Evolutionary conservation across 306 rosid species (phyloP).

Genomic region (Acacia acuminata): DNA sequence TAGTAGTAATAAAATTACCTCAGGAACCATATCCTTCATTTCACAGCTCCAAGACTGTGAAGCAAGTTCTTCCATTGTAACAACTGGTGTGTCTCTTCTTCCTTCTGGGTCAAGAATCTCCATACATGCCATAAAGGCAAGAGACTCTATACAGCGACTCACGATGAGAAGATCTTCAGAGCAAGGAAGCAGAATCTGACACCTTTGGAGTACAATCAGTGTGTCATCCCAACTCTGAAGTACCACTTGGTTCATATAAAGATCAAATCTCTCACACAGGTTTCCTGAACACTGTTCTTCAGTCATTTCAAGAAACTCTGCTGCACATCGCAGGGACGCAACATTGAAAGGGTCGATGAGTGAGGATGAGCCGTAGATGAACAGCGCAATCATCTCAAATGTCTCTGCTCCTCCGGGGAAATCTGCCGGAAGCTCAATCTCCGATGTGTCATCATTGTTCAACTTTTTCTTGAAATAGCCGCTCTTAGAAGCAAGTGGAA

Average conservation of each 20-base stretch:
- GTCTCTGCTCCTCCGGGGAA: constrained; percentile 89
- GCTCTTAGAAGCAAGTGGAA: constrained; percentile 70
- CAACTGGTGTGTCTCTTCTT: constrained; percentile 60
- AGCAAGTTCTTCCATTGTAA: constrained; percentile 63
- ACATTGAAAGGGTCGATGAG: constrained; percentile 82
- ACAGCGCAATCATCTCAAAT: constrained; percentile 76
- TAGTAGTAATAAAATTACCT: background rate
- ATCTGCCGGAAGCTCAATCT: constrained; percentile 65
- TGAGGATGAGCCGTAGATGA: constrained; percentile 76
- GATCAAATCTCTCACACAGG: constrained; percentile 75
- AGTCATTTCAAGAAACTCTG: constrained; percentile 86
- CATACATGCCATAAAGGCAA: constrained; percentile 98
- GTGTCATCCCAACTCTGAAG: constrained; percentile 95
- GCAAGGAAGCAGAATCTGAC: constrained; percentile 74
- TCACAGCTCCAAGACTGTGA: constrained; percentile 63
- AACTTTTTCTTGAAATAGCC: constrained; percentile 76
- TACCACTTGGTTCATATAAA: constrained; percentile 80
- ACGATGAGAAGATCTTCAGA: constrained; percentile 76
- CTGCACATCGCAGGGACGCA: constrained; percentile 75
- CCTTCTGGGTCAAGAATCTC: constrained; percentile 88
- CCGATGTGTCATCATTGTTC: constrained; percentile 54
- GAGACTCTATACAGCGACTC: constrained; percentile 85
- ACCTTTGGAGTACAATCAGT: constrained; percentile 75
- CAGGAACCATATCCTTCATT: constrained; percentile 44
- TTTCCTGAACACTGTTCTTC: constrained; percentile 65